Evolutionary conservation across 139 green algal genomes (phyloP).

Genomic region (Volvox africanus): DNA sequence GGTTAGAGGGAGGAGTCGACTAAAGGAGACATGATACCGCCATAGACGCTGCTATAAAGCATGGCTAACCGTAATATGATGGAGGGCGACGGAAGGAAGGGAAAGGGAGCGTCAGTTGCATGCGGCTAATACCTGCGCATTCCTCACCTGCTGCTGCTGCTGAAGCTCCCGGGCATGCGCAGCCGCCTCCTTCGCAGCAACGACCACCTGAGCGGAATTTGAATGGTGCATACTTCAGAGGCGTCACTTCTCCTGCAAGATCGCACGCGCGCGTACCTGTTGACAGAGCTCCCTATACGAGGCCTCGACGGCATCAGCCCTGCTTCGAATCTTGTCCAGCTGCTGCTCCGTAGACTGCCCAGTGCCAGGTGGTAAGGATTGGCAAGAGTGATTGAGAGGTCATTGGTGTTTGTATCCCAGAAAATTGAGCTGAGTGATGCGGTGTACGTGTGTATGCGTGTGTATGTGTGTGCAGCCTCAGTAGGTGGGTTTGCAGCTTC

Average conservation of each 20-base stretch:
- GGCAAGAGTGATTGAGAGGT: not conserved
- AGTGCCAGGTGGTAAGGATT: not conserved
- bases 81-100: too few species aligned
- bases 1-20: too few species aligned
- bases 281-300: not conserved
- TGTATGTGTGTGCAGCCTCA: too few species aligned
- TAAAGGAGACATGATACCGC: too few species aligned
- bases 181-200: not conserved
- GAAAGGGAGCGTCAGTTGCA: too few species aligned
- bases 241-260: too few species aligned
- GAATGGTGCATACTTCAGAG: not conserved
- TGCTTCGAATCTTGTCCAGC: not conserved
- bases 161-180: not conserved
- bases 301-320: not conserved
- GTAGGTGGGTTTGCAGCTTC: too few species aligned
- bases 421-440: too few species aligned
- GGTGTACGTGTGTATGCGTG: too few species aligned
- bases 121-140: too few species aligned
- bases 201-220: conserved; percentile 3
- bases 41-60: too few species aligned
- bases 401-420: not conserved
- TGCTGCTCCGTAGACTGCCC: not conserved
- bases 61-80: too few species aligned
- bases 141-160: not conserved
- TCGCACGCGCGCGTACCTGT: not conserved